These are phyloP conservation scores for Penicillium antarcticum DNA, from an alignment of 495 filamentous ascomycete species.

Conservation along the genomic window DNA sequence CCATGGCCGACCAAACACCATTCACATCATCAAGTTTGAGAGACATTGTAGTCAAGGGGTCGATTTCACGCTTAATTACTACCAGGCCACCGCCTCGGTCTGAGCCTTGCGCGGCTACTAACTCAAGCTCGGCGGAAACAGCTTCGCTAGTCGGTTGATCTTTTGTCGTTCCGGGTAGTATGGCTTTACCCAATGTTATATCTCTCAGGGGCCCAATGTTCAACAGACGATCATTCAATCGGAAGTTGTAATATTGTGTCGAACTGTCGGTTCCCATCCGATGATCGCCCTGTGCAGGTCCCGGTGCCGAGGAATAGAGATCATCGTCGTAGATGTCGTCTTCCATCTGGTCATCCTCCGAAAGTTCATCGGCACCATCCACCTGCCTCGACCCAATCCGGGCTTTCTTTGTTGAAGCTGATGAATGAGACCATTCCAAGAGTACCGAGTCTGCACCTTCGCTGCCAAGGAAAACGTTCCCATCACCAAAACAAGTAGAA, in stretches of 20 bases:
- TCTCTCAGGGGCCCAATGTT: slow-evolving; percentile 78
- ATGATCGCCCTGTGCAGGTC: slow-evolving; percentile 15
- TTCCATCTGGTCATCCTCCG: slow-evolving; percentile 53
- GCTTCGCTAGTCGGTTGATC: slow-evolving; percentile 21
- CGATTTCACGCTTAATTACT: slow-evolving; percentile 70
- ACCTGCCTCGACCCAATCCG: slow-evolving; percentile 47
- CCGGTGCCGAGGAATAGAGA: slow-evolving; percentile 54
- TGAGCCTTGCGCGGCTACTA: slow-evolving; percentile 69
- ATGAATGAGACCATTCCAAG: slow-evolving; percentile 69
- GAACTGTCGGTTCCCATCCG: slow-evolving; percentile 18
- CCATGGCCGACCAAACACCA: slow-evolving; percentile 34
- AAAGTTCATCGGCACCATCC: slow-evolving; percentile 38
- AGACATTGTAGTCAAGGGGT: slow-evolving; percentile 64
- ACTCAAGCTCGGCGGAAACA: slow-evolving; percentile 57
- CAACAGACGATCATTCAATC: slow-evolving; percentile 68
- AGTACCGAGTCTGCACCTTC: slow-evolving; percentile 80
- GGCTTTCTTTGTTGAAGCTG: slow-evolving; percentile 41
- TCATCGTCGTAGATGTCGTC: slow-evolving; percentile 74
- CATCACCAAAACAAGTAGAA: slow-evolving; percentile 61
- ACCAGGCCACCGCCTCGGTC: slow-evolving; percentile 67
- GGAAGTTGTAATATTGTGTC: slow-evolving; percentile 61
- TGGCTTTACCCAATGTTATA: slow-evolving; percentile 59
- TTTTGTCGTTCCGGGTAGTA: slow-evolving; percentile 1
- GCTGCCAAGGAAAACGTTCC: slow-evolving; percentile 80
- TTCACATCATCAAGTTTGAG: slow-evolving; percentile 28